Evolutionary conservation across 2,329 filamentous ascomycete species (phyloP).

Genomic region (Hymenoscyphus albidus): DNA sequence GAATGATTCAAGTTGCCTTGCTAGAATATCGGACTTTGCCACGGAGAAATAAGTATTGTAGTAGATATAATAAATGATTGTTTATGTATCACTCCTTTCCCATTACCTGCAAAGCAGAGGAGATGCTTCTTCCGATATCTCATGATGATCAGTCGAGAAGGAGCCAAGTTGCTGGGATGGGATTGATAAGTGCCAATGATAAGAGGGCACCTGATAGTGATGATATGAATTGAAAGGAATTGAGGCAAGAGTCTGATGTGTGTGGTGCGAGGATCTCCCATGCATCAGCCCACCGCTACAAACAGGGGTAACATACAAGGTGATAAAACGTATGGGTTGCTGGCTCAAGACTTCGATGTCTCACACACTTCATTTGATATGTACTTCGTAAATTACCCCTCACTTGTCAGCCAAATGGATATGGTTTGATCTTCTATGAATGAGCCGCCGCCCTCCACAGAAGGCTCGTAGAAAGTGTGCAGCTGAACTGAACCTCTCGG

Average conservation of each 20-base stretch:
- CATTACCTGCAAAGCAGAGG: background rate
- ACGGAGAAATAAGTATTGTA: background rate
- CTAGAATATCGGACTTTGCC: background rate
- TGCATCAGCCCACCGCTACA: background rate
- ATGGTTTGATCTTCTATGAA: background rate
- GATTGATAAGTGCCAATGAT: background rate
- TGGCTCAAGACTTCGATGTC: background rate
- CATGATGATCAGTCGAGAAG: background rate
- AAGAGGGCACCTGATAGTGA: background rate
- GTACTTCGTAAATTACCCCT: constrained; percentile 3
- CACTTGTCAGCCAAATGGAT: background rate
- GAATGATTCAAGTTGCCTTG: too few relatives aligned
- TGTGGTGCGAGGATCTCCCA: background rate
- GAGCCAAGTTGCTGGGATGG: background rate
- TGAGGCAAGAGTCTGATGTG: background rate
- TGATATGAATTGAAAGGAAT: background rate
- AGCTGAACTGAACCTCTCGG: background rate
- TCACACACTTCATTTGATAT: background rate
- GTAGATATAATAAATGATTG: background rate
- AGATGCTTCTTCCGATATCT: background rate
- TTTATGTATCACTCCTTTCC: background rate
- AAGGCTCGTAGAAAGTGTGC: background rate
- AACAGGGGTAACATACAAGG: background rate
- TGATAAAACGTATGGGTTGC: background rate
- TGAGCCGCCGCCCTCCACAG: background rate